Percentiles rank a stretch among this genome's conserved stretches.
Evolutionary conservation across 2,329 filamentous ascomycete genomes (phyloP).

Genomic region (Paracamarosporium sp.): DNA sequence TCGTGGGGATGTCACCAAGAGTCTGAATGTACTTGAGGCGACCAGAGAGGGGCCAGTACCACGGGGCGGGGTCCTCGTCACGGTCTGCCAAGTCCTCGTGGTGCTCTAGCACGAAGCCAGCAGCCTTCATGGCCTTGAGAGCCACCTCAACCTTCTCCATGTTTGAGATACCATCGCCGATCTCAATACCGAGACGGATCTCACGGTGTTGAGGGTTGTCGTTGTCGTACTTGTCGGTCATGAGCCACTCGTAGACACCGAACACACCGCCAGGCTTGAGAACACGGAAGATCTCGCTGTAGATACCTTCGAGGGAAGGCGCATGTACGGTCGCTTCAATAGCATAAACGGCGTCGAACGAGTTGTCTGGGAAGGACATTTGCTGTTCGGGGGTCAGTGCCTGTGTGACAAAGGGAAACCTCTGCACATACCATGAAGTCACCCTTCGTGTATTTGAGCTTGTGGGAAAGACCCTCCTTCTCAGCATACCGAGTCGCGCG

Average conservation of each 20-base stretch:
- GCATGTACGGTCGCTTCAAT: slow-evolving; percentile 98
- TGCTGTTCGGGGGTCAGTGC: slow-evolving; percentile 60
- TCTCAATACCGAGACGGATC: slow-evolving; percentile 93
- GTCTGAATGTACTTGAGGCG: slow-evolving; percentile 83
- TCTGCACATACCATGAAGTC: slow-evolving; percentile 79
- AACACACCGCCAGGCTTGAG: slow-evolving; percentile 96
- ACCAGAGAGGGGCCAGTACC: slow-evolving; percentile 93
- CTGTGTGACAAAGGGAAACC: background rate
- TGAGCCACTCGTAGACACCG: slow-evolving; percentile 98
- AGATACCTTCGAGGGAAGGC: slow-evolving; percentile 87
- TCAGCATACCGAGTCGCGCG: slow-evolving; percentile 85
- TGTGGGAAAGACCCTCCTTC: slow-evolving; percentile 79
- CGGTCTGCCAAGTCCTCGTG: slow-evolving; percentile 87
- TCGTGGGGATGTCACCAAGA: slow-evolving; percentile 80
- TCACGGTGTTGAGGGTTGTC: slow-evolving; percentile 83
- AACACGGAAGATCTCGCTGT: slow-evolving; percentile 92
- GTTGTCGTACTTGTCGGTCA: slow-evolving; percentile 96
- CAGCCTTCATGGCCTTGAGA: slow-evolving; percentile 80
- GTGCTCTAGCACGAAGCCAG: slow-evolving; percentile 83
- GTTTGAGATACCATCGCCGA: slow-evolving; percentile 95
- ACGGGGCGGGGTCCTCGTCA: slow-evolving; percentile 73
- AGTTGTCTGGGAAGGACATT: slow-evolving; percentile 93
- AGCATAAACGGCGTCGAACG: slow-evolving; percentile 93
- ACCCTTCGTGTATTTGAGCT: slow-evolving; percentile 88
- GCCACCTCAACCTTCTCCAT: slow-evolving; percentile 90